Evolutionary conservation across 1,284 basidiomycete species (phyloP).

Genomic region (Apiotrichum sp.): DNA sequence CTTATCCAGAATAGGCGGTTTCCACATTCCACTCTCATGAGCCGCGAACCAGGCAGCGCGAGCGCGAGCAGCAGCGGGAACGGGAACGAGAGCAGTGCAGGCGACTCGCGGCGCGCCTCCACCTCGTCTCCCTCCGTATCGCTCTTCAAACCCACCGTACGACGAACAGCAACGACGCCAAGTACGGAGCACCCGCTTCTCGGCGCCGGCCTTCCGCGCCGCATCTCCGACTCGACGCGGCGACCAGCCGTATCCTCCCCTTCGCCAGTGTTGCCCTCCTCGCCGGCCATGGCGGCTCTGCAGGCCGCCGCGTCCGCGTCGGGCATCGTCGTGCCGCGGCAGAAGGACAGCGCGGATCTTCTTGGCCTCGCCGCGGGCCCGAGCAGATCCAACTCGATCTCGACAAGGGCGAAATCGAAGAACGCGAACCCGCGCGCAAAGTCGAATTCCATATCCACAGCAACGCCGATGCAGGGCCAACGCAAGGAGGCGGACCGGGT

Average conservation of each 20-base stretch:
- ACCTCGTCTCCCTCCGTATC: too few relatives aligned
- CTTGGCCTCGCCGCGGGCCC: slow-evolving; percentile 17
- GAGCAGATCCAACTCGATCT: background rate
- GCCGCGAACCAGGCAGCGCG: too few relatives aligned
- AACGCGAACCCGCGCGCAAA: too few relatives aligned
- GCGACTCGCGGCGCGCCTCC: too few relatives aligned
- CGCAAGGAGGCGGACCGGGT: background rate
- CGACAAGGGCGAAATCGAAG: too few relatives aligned
- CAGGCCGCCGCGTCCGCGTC: background rate
- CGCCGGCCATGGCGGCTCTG: background rate
- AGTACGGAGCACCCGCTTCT: background rate
- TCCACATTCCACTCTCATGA: too few relatives aligned
- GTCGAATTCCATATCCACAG: too few relatives aligned
- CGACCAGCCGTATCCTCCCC: background rate
- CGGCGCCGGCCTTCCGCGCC: background rate
- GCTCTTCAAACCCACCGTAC: background rate
- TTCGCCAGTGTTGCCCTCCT: background rate
- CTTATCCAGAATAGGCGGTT: too few relatives aligned
- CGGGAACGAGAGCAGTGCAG: too few relatives aligned
- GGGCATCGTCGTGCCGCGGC: background rate
- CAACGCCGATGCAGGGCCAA: background rate
- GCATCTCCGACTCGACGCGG: background rate
- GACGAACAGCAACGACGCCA: background rate
- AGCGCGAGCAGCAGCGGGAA: too few relatives aligned
- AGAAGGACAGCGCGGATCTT: slow-evolving; percentile 19